Evolutionary conservation across 257 asterid species (phyloP), one percentile per base, ranked within the genome.

Genomic region (Rehmannia glutinosa): DNA sequence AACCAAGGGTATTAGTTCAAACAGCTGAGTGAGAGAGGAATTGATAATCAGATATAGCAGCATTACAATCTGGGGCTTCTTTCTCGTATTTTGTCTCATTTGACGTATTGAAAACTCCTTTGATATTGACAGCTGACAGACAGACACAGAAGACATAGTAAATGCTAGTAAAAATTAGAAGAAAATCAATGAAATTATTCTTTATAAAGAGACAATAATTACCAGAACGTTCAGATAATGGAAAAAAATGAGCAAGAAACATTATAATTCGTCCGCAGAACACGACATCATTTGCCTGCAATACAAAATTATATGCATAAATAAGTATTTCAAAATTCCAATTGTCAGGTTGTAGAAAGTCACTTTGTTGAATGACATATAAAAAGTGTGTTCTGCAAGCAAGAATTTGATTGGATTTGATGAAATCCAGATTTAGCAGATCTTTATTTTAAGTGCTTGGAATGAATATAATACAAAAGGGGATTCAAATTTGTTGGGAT

Each of bases 141-240:
- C 73, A 71, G 33, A 62, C 41, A 58, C 65, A 54, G 24, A 82
- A 57, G 73, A 66, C 68, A 69, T 6, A 33, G 77, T 76, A 21
- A 78, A 60, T 68, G 61, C 46, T n/a, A 17, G 61, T 5, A 43
- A 49, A 49, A 58, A 13, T n/a, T 49, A 64, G 32, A 21, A 25
- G 27, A 53, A 47, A 55, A 41, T 11, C 3, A 11, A 58, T 12
- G 20, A 35, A 10, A 62, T 66, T 28, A 17, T 59, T 33, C 42
- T 47, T 28, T 39, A 41, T 15, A 35, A 66, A 43, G 11, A 45
- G 69, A 15, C 41, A 51, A 15, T 12, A 71, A 66, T 62, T 85
- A 93, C 99, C 99, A 30, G 99, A 93, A 70, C 99, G 99, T 78
- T 93, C 99, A 32, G 99, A 93, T 71, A 93, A 75, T 38, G 99